These are phyloP conservation scores for Wickerhamiella pararugosa DNA, from an alignment of 1,139 yeast species.

Conservation along the genomic window DNA sequence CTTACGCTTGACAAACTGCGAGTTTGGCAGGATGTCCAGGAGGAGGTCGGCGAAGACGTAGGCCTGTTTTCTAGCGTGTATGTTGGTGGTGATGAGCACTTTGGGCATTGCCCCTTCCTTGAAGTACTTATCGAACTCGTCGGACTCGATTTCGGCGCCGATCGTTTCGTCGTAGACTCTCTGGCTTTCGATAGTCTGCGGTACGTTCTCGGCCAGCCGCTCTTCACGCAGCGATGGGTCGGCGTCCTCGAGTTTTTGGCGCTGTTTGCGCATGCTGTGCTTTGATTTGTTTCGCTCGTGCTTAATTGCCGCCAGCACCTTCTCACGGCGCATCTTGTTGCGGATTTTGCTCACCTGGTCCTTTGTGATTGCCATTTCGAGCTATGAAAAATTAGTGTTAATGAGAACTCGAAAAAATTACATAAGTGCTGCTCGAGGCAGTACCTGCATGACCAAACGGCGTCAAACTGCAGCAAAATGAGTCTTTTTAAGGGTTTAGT, in stretches of 20 bases:
- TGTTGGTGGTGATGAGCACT: slow-evolving; percentile 76
- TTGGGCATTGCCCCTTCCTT: slow-evolving; percentile 52
- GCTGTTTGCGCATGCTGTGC: slow-evolving; percentile 56
- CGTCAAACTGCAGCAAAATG: too few species aligned
- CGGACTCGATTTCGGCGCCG: slow-evolving; percentile 59
- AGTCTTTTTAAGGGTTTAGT: too few species aligned
- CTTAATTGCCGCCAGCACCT: slow-evolving; percentile 57
- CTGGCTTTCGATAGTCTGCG: slow-evolving; percentile 78
- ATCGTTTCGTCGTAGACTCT: slow-evolving; percentile 87
- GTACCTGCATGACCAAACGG: neutral
- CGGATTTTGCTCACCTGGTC: slow-evolving; percentile 16
- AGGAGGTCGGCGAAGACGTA: slow-evolving; percentile 81
- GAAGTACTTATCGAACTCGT: slow-evolving; percentile 56
- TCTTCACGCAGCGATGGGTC: slow-evolving; percentile 73
- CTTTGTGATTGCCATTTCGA: slow-evolving; percentile 14
- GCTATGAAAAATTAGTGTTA: neutral
- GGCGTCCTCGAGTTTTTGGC: slow-evolving; percentile 70
- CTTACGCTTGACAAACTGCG: slow-evolving; percentile 76
- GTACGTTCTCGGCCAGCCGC: slow-evolving; percentile 64
- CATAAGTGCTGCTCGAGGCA: neutral
- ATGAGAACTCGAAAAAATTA: neutral
- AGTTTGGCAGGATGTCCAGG: slow-evolving; percentile 72
- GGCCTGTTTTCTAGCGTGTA: slow-evolving; percentile 71
- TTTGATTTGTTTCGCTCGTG: slow-evolving; percentile 63
- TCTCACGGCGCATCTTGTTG: slow-evolving; percentile 38